A percentile compares a stretch with the other conserved stretches of the same genome.
Conservation (phyloP, 176 grass and related monocot species). For the Tuctoria greenei region DNA sequence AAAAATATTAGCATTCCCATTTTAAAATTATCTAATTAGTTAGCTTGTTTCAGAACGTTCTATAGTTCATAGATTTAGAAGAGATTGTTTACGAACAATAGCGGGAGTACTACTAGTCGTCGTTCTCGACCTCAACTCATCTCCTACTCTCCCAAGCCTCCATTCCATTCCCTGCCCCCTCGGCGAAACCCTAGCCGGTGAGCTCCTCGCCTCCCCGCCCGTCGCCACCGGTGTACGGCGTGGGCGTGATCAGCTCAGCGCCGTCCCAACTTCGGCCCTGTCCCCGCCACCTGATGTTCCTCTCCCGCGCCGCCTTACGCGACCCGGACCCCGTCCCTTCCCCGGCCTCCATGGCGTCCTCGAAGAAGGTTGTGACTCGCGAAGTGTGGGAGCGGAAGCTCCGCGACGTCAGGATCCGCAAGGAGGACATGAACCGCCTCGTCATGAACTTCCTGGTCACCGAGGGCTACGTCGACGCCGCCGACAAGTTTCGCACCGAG, state of each 20-base stretch:
- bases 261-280: background rate
- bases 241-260: conserved; percentile 25
- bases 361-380: conserved; percentile 82
- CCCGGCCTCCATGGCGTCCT: conserved; percentile 53
- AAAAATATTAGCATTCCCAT: too few species aligned
- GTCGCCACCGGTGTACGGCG: conserved; percentile 31
- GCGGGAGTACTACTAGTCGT: background rate
- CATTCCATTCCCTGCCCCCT: background rate
- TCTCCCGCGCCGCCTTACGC: conserved; percentile 58
- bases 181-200: conserved; percentile 46
- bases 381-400: conserved; percentile 97
- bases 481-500: conserved; percentile 91
- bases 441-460: conserved; percentile 96
- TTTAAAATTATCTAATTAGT: too few species aligned
- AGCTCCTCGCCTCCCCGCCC: background rate
- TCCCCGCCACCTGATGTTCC: conserved; percentile 60
- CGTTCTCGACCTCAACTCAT: background rate
- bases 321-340: conserved; percentile 49
- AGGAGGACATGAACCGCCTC: conserved; percentile 90
- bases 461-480: conserved; percentile 87
- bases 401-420: conserved; percentile 88
- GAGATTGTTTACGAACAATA: too few species aligned
- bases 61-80: too few species aligned
- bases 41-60: too few species aligned
- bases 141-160: background rate